Percentiles rank a stretch among this genome's conserved stretches.
phyloP scores from a whole-genome alignment of 306 rosid species.

The Glycine latifolia region DNA sequence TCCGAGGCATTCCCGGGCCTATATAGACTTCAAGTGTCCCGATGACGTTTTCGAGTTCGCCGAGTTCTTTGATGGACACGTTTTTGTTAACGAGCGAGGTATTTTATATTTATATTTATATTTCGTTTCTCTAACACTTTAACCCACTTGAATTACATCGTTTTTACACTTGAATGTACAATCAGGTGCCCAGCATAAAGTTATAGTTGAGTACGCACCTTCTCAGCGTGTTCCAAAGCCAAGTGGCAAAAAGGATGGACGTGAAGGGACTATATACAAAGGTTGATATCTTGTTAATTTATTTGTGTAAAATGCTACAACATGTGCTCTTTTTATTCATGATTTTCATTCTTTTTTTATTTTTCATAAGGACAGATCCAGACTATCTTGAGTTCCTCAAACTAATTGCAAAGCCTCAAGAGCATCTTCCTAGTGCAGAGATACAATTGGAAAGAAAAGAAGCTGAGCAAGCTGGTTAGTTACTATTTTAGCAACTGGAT shows the following conservation, averaged over 20 bases:
- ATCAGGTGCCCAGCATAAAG: constrained; percentile 80
- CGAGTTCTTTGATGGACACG: constrained; percentile 80
- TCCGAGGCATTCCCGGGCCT: constrained; percentile 85
- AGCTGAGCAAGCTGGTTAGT: constrained; percentile 95
- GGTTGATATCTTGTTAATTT: constrained; percentile 42
- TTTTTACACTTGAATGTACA: too few species aligned
- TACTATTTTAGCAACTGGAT: constrained; percentile 35
- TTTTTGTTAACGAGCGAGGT: constrained; percentile 97
- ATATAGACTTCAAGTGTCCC: constrained; percentile 72
- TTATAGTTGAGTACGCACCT: constrained; percentile 93
- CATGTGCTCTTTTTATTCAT: constrained; percentile 30
- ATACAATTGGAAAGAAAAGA: constrained; percentile 97
- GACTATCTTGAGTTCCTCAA: constrained; percentile 96
- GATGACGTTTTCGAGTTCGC: constrained; percentile 89
- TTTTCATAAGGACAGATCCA: constrained; percentile 66
- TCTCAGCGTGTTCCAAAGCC: constrained; percentile 84
- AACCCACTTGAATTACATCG: too few species aligned
- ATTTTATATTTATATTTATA: background rate
- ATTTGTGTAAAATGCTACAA: background rate
- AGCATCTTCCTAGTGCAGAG: constrained; percentile 98
- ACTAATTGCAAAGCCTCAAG: constrained; percentile 79
- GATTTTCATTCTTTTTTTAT: background rate
- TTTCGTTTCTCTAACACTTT: background rate
- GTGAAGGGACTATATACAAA: constrained; percentile 90
- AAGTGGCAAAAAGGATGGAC: constrained; percentile 73